Conservation (phyloP, 371 early-diverging fungal species). For the Mucor lusitanicus region DNA sequence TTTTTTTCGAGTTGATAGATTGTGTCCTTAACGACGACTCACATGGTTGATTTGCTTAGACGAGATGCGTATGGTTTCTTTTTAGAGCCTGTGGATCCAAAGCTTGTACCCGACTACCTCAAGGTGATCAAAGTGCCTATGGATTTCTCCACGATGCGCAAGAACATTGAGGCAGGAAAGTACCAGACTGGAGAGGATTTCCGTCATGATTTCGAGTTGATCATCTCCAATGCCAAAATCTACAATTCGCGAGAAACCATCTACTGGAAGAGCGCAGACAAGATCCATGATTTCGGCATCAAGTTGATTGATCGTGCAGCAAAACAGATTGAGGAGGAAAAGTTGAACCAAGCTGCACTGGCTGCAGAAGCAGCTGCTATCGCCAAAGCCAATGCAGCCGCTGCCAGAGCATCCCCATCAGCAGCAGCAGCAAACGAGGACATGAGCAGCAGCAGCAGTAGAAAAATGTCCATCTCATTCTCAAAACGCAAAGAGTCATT, state of each 20-base stretch:
- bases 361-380: constrained; percentile 13
- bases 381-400: constrained; percentile 14
- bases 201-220: constrained; percentile 65
- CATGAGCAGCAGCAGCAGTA: constrained; percentile 8
- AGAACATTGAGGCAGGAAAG: constrained; percentile 50
- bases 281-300: constrained; percentile 58
- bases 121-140: constrained; percentile 72
- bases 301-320: constrained; percentile 64
- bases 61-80: constrained; percentile 77
- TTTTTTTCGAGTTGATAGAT: no score
- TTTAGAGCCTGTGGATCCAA: constrained; percentile 79
- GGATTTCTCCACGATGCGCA: constrained; percentile 72
- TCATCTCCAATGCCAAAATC: constrained; percentile 68
- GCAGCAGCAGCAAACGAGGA: not conserved
- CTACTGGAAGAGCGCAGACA: constrained; percentile 73
- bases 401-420: not conserved
- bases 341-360: constrained; percentile 12
- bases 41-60: constrained; percentile 14
- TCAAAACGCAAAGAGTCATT: constrained; percentile 19
- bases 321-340: constrained; percentile 48
- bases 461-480: constrained; percentile 21
- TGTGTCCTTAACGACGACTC: no score
- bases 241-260: constrained; percentile 77
- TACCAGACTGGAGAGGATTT: constrained; percentile 60
- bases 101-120: constrained; percentile 75